Base-by-base conservation (phyloP, 306 rosid species). In the Crotalaria pallida region DNA sequence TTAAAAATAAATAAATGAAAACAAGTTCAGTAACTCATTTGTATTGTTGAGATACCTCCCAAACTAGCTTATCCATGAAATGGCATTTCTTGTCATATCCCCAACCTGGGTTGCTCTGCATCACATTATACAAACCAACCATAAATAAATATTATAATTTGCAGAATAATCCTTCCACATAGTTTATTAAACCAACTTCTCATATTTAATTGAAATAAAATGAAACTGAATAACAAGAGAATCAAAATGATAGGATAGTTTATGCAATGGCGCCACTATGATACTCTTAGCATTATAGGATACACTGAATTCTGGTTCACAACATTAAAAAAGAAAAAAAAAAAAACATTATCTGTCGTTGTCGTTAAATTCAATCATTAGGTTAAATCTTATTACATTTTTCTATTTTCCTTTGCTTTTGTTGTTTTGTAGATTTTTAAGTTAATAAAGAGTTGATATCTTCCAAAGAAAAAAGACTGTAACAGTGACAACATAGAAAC, bases 51-150 rank as follows among this genome's bases (percentile, higher is more conserved):
- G 94, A 87, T 70, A 87, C 86, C 76, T 83, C 83, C 67, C 68
- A 13, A 53, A 85, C 93, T 15, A 93, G 84, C 77, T 87, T 88
- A 64, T 93, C 94, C 97, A 93, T 90, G 87, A 88, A 87, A 76
- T 87, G 92, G 72, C 90, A 91, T 81, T 90, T 93, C 88, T 70
- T 84, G 86, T 88, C 85, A 75, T 85, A 90, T 79, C 92, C 96
- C 97, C 98, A 90, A 12, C 97, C 91, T 24, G 97, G 90, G 80
- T 94, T 94, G 84, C 95, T 91, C 98, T 92, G 88, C 86, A 82
- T 52, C 76, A 67, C 5, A 15, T 67, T 55, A 26, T 55, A 26
- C 67, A 76, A 68, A 66, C 36, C 58, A 72, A 75, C 41, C 58
- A 47, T 79, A 43, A 81, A 63, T 31, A 29, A 31, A 27, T 4